These are phyloP conservation scores for Lagenidium giganteum DNA, from an alignment of 352 stramenopile species.

Conservation along the genomic window DNA sequence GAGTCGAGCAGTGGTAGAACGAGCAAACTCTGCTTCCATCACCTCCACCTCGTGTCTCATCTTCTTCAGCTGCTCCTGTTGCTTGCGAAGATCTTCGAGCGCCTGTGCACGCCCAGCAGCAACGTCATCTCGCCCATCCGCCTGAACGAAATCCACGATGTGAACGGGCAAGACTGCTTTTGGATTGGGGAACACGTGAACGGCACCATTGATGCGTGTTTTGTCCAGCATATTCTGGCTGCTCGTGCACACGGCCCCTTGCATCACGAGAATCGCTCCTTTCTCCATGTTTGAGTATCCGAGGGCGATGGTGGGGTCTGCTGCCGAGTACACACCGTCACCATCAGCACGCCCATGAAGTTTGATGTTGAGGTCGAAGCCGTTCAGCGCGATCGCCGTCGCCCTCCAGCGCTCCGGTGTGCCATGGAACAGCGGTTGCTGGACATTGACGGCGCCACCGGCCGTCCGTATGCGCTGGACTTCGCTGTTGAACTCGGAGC, in stretches of 20 bases:
- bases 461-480: neutral
- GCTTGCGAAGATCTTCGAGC: neutral
- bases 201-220: slow-evolving; percentile 3
- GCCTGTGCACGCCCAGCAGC: neutral
- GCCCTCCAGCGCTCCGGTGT: slow-evolving; percentile 20
- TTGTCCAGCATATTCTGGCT: slow-evolving; percentile 1
- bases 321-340: slow-evolving; percentile 15
- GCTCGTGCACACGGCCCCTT: slow-evolving; percentile 2
- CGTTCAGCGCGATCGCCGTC: slow-evolving; percentile 17
- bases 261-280: slow-evolving; percentile 9
- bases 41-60: slow-evolving; percentile 5
- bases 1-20: neutral
- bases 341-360: slow-evolving; percentile 8
- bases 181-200: slow-evolving; percentile 17
- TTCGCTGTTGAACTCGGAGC: neutral
- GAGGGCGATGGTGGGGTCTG: neutral
- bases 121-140: slow-evolving; percentile 5
- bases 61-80: neutral
- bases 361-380: slow-evolving; percentile 13
- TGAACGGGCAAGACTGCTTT: slow-evolving; percentile 9
- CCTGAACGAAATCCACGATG: slow-evolving; percentile 12
- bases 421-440: slow-evolving; percentile 15
- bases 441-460: neutral
- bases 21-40: slow-evolving; percentile 7
- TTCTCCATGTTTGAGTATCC: slow-evolving; percentile 5